Percentiles rank a stretch among this genome's conserved stretches.
These are phyloP conservation scores for Mucor lusitanicus DNA, from an alignment of 371 early-diverging fungal species.

Conservation along the genomic window DNA sequence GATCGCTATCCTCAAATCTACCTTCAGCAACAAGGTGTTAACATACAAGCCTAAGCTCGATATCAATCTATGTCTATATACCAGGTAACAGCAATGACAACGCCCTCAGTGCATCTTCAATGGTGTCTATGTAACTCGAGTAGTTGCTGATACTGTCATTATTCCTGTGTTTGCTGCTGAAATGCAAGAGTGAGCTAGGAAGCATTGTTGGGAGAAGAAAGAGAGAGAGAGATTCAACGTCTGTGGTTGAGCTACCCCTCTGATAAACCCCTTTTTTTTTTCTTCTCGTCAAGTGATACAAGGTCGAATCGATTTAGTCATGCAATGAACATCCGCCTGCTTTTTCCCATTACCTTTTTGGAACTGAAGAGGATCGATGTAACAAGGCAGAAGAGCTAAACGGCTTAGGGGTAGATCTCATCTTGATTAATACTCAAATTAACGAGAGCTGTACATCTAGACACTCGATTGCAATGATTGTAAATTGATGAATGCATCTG, in stretches of 20 bases:
- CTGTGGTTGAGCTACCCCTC: background rate
- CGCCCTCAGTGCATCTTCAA: conserved; percentile 23
- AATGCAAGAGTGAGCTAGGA: conserved; percentile 19
- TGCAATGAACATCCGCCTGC: background rate
- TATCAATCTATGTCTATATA: background rate
- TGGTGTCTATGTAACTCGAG: conserved; percentile 12
- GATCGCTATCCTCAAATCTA: conserved; percentile 25
- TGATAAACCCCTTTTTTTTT: background rate
- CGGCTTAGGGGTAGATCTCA: background rate
- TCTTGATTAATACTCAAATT: background rate
- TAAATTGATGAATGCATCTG: background rate
- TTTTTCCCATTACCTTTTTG: conserved; percentile 4
- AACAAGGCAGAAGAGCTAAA: background rate
- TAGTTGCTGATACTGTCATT: background rate
- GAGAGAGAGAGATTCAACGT: background rate
- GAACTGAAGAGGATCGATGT: background rate
- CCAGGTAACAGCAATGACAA: conserved; percentile 28
- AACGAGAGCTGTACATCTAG: background rate
- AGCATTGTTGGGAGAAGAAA: conserved; percentile 1
- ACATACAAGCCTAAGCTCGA: background rate
- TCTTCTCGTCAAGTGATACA: background rate
- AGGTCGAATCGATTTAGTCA: background rate
- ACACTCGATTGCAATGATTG: background rate
- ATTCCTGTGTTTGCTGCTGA: conserved; percentile 6
- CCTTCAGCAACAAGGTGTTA: conserved; percentile 3